A percentile compares a stretch with the other conserved stretches of the same genome.
These are phyloP conservation scores for Mallotus japonicus DNA, from an alignment of 441 rosid species.

Conservation along the genomic window DNA sequence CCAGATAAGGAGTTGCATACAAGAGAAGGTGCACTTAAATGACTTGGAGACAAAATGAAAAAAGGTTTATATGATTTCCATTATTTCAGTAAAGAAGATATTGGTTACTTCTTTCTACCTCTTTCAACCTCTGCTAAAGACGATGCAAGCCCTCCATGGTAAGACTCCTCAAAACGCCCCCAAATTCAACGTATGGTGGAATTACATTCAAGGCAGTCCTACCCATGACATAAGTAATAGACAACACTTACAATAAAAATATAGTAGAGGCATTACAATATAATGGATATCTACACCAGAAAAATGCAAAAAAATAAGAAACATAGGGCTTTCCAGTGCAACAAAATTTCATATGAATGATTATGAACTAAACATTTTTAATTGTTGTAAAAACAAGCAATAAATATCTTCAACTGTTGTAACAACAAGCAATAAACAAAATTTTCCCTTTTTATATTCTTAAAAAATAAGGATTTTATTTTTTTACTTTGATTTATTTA, in stretches of 20 bases:
- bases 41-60: not conserved
- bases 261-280: not conserved
- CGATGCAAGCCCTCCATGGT: conserved; percentile 60
- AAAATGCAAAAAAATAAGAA: not conserved
- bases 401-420: too few relatives aligned
- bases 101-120: conserved; percentile 37
- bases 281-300: too few relatives aligned
- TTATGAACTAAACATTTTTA: too few relatives aligned
- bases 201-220: conserved; percentile 49
- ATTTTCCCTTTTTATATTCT: too few relatives aligned
- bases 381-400: too few relatives aligned
- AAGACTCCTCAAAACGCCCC: conserved; percentile 86
- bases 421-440: too few relatives aligned
- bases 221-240: conserved; percentile 63
- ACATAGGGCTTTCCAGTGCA: too few relatives aligned
- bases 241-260: conserved; percentile 58
- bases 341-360: too few relatives aligned
- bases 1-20: not conserved
- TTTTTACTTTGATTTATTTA: too few relatives aligned
- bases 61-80: not conserved
- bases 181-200: conserved; percentile 65
- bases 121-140: conserved; percentile 58
- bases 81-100: not conserved
- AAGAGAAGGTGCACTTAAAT: too few relatives aligned
- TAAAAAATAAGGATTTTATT: too few relatives aligned